A percentile compares a stretch with the other conserved stretches of the same genome.
These are phyloP conservation scores for Osmanthus fragrans DNA, from an alignment of 257 asterid species.

Conservation along the genomic window DNA sequence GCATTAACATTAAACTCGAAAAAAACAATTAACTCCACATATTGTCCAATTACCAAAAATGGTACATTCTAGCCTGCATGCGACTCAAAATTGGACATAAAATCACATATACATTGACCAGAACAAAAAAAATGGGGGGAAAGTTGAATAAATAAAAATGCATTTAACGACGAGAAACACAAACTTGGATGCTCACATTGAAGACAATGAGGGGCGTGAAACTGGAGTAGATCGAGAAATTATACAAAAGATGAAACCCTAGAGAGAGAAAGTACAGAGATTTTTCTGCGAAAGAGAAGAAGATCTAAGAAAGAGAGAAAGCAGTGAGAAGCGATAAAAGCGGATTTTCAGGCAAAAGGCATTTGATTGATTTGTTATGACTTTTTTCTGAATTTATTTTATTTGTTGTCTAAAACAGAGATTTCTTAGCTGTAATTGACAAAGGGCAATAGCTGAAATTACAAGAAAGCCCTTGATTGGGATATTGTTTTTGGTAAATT, in stretches of 20 bases:
- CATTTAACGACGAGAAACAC: constrained; percentile 6
- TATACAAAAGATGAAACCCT: constrained; percentile 47
- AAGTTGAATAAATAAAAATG: background rate
- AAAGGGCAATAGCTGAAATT: background rate
- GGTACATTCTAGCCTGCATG: constrained; percentile 7
- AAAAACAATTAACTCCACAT: background rate
- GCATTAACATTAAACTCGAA: constrained; percentile 9
- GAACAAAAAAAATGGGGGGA: constrained; percentile 1
- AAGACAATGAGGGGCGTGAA: constrained; percentile 28
- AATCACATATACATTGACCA: constrained; percentile 27
- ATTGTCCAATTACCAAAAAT: constrained; percentile 4
- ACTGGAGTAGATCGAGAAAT: constrained; percentile 30
- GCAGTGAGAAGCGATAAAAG: constrained; percentile 22
- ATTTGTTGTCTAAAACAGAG: background rate
- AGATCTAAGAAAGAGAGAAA: constrained; percentile 27
- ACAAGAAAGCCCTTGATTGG: background rate
- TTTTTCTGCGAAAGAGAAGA: constrained; percentile 7
- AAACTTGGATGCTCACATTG: constrained; percentile 34
- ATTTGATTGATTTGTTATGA: background rate
- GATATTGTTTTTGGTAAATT: background rate
- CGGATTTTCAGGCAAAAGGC: constrained; percentile 9
- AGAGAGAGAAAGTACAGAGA: constrained; percentile 17
- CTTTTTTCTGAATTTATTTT: background rate
- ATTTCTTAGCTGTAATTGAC: constrained; percentile 1
- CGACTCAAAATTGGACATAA: constrained; percentile 20